Evolutionary conservation across 306 rosid species (phyloP).

Genomic region (Albizia julibrissin): DNA sequence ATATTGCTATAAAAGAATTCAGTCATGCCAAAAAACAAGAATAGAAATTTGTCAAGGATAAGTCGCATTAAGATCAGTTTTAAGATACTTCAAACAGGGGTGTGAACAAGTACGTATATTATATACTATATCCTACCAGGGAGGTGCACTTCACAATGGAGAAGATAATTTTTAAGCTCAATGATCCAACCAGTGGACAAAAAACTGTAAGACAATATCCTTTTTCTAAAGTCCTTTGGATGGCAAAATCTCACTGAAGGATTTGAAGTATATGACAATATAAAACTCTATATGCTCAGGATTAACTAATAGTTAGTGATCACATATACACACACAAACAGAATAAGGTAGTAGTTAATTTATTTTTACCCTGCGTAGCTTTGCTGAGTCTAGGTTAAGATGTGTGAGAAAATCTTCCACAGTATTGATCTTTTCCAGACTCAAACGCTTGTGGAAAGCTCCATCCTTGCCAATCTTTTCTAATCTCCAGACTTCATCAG

Average conservation of each 20-base stretch:
- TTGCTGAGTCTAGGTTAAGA: slow-evolving; percentile 68
- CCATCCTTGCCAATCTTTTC: slow-evolving; percentile 98
- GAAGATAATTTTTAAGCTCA: slow-evolving; percentile 22
- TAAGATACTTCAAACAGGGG: neutral
- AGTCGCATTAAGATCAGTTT: neutral
- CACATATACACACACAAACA: neutral
- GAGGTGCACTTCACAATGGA: slow-evolving; percentile 20
- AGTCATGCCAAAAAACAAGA: slow-evolving; percentile 10
- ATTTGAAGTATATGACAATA: neutral
- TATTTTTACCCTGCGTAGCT: slow-evolving; percentile 76
- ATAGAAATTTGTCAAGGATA: neutral
- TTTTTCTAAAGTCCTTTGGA: slow-evolving; percentile 27
- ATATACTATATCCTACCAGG: slow-evolving; percentile 3
- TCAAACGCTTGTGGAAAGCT: slow-evolving; percentile 92
- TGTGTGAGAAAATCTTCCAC: slow-evolving; percentile 85
- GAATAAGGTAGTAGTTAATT: slow-evolving; percentile 22
- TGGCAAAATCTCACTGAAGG: slow-evolving; percentile 2
- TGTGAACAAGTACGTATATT: neutral
- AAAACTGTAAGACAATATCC: neutral
- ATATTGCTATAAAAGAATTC: neutral
- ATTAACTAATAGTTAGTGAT: neutral
- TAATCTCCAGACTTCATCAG: slow-evolving; percentile 95
- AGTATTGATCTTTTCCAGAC: slow-evolving; percentile 59
- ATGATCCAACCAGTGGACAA: neutral
- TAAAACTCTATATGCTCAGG: slow-evolving; percentile 1